These are phyloP conservation scores for Emericellopsis cladophorae DNA, from an alignment of 2,329 filamentous ascomycete species.

Conservation along the genomic window DNA sequence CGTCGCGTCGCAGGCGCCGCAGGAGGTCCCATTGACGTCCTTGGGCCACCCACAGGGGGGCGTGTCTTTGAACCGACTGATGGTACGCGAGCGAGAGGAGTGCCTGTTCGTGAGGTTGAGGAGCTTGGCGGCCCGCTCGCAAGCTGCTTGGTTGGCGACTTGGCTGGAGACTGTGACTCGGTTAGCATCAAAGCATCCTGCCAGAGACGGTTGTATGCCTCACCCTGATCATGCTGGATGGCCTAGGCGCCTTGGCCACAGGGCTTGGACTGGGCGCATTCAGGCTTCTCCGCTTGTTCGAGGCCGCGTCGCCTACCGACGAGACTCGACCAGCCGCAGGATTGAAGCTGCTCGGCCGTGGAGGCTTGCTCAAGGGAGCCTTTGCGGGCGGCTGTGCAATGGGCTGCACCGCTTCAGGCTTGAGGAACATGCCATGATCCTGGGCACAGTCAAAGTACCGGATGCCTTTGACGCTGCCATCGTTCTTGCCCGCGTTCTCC, in stretches of 20 bases:
- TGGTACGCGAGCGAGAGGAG: constrained; percentile 40
- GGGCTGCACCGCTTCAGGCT: constrained; percentile 54
- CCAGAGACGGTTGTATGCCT: constrained; percentile 10
- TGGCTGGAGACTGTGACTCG: constrained; percentile 52
- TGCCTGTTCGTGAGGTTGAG: constrained; percentile 49
- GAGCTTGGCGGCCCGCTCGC: constrained; percentile 37
- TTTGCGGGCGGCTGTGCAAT: constrained; percentile 34
- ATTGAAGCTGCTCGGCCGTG: constrained; percentile 37
- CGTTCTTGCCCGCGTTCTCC: constrained; percentile 77
- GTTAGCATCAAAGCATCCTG: not conserved
- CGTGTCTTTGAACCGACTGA: constrained; percentile 37
- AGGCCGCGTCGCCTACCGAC: constrained; percentile 35
- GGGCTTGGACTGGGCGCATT: constrained; percentile 65
- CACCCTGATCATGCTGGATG: constrained; percentile 45
- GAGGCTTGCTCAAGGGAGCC: constrained; percentile 22
- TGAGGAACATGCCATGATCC: constrained; percentile 74
- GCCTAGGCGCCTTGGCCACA: constrained; percentile 40
- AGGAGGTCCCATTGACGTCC: constrained; percentile 59
- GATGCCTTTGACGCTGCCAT: constrained; percentile 78
- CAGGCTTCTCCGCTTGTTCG: constrained; percentile 53
- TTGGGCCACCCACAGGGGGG: constrained; percentile 36
- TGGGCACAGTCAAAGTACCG: constrained; percentile 78
- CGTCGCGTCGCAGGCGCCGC: constrained; percentile 28
- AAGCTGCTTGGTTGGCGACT: constrained; percentile 68
- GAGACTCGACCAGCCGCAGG: constrained; percentile 24